These are phyloP conservation scores for Brassica cretica DNA, from an alignment of 345 rosid species.

Conservation along the genomic window DNA sequence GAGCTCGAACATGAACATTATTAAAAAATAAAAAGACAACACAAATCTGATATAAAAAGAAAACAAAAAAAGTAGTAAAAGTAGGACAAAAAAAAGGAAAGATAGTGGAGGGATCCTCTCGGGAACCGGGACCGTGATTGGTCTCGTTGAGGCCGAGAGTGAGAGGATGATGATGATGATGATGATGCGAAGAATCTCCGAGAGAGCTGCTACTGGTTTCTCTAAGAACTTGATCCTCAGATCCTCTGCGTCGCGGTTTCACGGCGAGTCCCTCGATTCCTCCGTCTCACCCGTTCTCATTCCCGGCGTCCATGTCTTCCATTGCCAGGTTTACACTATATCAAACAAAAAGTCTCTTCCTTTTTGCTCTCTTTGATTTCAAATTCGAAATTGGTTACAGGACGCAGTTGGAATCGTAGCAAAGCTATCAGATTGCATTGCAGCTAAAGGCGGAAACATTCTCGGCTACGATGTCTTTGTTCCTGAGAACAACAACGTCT, in stretches of 20 bases:
- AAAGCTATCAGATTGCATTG: constrained; percentile 83
- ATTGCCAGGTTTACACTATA: constrained; percentile 51
- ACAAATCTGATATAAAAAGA: not conserved
- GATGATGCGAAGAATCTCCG: constrained; percentile 30
- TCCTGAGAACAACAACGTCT: constrained; percentile 70
- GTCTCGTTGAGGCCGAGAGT: constrained; percentile 21
- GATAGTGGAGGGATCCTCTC: constrained; percentile 12
- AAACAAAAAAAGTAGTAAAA: not conserved
- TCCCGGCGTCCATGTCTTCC: constrained; percentile 88
- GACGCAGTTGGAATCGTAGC: constrained; percentile 65
- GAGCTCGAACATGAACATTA: no score
- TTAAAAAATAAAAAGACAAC: no score
- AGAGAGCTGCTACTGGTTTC: constrained; percentile 14
- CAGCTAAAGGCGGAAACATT: constrained; percentile 91
- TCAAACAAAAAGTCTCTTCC: not conserved
- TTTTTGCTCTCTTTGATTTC: not conserved
- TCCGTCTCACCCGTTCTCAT: constrained; percentile 52
- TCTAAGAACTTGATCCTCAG: constrained; percentile 44
- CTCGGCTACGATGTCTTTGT: constrained; percentile 89
- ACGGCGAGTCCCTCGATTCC: constrained; percentile 49
- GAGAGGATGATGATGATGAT: not conserved
- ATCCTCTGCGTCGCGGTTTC: constrained; percentile 36
- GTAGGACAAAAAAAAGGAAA: not conserved
- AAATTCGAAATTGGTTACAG: not conserved
- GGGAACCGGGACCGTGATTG: constrained; percentile 28